Evolutionary conservation across 1,284 basidiomycete species (phyloP), one percentile per base, ranked within the genome.

Genomic region (Cryptococcus sp.): DNA sequence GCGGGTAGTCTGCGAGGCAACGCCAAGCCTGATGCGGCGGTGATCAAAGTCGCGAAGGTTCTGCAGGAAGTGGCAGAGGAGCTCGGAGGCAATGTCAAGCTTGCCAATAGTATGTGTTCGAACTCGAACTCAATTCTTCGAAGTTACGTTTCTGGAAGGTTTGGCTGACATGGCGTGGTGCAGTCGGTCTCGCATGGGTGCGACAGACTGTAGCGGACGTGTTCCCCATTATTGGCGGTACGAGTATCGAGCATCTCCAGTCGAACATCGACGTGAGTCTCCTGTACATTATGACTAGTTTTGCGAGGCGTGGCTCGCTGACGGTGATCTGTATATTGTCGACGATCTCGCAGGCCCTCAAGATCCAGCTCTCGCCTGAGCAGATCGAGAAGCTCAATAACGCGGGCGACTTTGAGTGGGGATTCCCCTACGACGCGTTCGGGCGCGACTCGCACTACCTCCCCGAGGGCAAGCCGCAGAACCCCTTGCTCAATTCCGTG

Each of bases 21-120:
- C 5, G 25, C 39, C 3, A 54, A 48, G 46, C 70, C 67, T 7
- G 67, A 65, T 20, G 71, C 75, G 25, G 30, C 56, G 7, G 59
- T 75, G 43, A 43, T 64, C 47, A 62, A 68, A 53, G 60, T 62
- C 23, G 66, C 59, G 7, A 58, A 65, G 25, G 69, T 66, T 5
- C 63, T 78, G 40, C 60, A 66, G 54, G 67, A 79, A 50, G 72
- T 83, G 19, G 80, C 78, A 2, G 66, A 76, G 19, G 80, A 82
- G 62, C 64, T 82, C 11, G 81, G 81, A 1, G 72, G 74, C 0
- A 67, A 75, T 54, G 70, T 72, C 43, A 64, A 60, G 35, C 53
- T 70, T 1, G 60, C 71, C 75, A 54, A 67, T 51, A 47, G 71
- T 72, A 45, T 45, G 72, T 64, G 15, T 20, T 6, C 13, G 1